These are phyloP conservation scores for Parastagonospora nodorum DNA, from an alignment of 2,329 filamentous ascomycete genomes.

Conservation along the genomic window DNA sequence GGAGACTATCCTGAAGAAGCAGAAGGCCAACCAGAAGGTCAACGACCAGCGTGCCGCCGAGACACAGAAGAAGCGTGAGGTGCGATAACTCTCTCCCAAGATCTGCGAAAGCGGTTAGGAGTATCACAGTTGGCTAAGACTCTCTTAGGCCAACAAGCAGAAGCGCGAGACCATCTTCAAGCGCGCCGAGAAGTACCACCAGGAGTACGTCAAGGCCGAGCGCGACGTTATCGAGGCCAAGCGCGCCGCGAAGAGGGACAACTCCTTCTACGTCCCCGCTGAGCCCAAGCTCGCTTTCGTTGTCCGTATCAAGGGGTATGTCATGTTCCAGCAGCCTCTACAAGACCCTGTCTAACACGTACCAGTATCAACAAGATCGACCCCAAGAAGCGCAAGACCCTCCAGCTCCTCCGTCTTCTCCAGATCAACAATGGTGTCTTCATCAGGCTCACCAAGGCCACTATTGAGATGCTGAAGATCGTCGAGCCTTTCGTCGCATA, in stretches of 20 bases:
- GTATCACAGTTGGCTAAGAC: conserved; percentile 47
- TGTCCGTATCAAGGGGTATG: conserved; percentile 96
- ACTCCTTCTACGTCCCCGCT: conserved; percentile 92
- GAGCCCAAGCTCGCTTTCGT: conserved; percentile 98
- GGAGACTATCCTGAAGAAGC: conserved; percentile 99
- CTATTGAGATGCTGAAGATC: conserved; percentile 92
- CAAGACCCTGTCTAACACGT: conserved; percentile 6
- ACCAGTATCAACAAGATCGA: conserved; percentile 99
- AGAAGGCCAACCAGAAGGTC: conserved; percentile 99
- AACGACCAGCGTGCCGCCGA: conserved; percentile 83
- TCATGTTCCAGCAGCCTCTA: conserved; percentile 4
- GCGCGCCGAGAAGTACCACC: conserved; percentile 99
- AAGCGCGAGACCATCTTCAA: conserved; percentile 99
- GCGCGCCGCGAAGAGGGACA: conserved; percentile 87
- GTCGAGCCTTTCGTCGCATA: conserved; percentile 99
- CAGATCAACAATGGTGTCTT: conserved; percentile 99
- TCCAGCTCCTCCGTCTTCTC: conserved; percentile 98
- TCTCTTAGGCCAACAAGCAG: conserved; percentile 89
- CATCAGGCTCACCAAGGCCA: conserved; percentile 96
- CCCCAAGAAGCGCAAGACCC: conserved; percentile 99
- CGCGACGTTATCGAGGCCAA: conserved; percentile 96
- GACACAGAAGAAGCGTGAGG: conserved; percentile 89
- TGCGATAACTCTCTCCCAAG: conserved; percentile 67
- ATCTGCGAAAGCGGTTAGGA: conserved; percentile 44
- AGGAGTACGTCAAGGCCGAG: conserved; percentile 97